Evolutionary conservation across 139 green algal genomes (phyloP).

Genomic region (Coccomyxa sp.): DNA sequence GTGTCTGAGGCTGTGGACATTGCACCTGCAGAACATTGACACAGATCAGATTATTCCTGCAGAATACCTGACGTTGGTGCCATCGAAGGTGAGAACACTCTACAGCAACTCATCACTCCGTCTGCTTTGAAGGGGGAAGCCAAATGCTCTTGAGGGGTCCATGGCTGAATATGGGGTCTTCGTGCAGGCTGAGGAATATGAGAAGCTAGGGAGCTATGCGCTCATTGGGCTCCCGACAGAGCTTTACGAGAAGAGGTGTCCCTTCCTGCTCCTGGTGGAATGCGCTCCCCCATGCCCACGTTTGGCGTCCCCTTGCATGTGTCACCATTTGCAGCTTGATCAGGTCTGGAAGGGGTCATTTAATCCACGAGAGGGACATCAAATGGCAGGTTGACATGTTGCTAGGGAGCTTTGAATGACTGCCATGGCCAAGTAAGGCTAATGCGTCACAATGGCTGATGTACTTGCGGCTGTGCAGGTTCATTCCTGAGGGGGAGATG

Average conservation of each 20-base stretch:
- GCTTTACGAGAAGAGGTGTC: slow-evolving; percentile 37
- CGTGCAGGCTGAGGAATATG: slow-evolving; percentile 88
- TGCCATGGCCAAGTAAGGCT: no score
- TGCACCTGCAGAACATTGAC: slow-evolving; percentile 87
- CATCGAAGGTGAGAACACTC: slow-evolving; percentile 84
- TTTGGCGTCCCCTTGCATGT: no score
- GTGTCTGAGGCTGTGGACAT: not conserved
- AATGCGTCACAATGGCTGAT: slow-evolving; percentile 82
- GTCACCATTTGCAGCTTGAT: no score
- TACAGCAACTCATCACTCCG: no score
- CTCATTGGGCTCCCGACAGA: slow-evolving; percentile 83
- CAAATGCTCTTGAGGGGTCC: not conserved
- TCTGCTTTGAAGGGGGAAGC: not conserved
- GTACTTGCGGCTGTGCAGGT: slow-evolving; percentile 76
- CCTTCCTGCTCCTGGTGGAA: no score
- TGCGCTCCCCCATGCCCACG: no score
- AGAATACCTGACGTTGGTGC: slow-evolving; percentile 93
- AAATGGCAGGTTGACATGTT: no score
- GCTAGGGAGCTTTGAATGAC: no score
- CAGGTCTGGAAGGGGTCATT: no score
- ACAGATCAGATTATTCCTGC: slow-evolving; percentile 97
- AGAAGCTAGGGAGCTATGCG: slow-evolving; percentile 94
- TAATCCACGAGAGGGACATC: no score
- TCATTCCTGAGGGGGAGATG: slow-evolving; percentile 71
- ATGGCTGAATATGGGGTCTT: not conserved